Base-by-base conservation (phyloP, 106 monocot genomes). In the Apostasia shenzhenica region DNA sequence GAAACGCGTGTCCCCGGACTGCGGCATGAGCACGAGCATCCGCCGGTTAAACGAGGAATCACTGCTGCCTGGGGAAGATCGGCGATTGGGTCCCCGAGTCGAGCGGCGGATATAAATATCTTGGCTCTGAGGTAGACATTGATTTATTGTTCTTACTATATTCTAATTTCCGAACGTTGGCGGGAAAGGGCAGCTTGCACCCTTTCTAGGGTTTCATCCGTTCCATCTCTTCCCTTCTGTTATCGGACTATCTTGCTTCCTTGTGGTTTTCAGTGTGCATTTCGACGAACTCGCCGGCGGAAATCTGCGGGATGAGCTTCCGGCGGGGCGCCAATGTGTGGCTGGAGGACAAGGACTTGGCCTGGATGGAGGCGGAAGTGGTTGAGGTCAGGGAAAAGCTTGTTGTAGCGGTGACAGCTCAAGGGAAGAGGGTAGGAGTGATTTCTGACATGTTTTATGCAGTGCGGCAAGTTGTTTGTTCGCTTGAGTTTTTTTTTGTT, bases 331-430 rank as follows among this genome's bases (percentile, higher is more conserved):
- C 78, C 48, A 84, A 78, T 68, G 93, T 90, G 43, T 94, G 93
- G 93, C 76, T 85, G 55, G 84, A 90, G 73, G 87, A 90, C 74
- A 84, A 74, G 78, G 90, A 84, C 43, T 72, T 48, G 65, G 86
- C 82, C 1, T 94, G 93, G 93, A 71, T 78, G 26, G 87, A 86
- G 75, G 93, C 79, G 1, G 86, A 94, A 57, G 84, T 94, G 73
- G 62, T 85, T 39, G 87, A 85, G 14, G 73, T 66, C 41, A 78
- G 67, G 59, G 90, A 81, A 37, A 81, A 74, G 63, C 75, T 63
- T 39, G 65, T 78, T 48, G 68, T 74, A 39, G 84, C 87, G 1
- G 51, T 69, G 41, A 81, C 80, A 4, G 59, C 73, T 52, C 75
- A 57, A 38, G 66, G 76, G 72, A 84, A 80, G 82, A 94, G 90